Base-by-base conservation (phyloP, 2,329 filamentous ascomycete species). In the Pezicula radicicola region DNA sequence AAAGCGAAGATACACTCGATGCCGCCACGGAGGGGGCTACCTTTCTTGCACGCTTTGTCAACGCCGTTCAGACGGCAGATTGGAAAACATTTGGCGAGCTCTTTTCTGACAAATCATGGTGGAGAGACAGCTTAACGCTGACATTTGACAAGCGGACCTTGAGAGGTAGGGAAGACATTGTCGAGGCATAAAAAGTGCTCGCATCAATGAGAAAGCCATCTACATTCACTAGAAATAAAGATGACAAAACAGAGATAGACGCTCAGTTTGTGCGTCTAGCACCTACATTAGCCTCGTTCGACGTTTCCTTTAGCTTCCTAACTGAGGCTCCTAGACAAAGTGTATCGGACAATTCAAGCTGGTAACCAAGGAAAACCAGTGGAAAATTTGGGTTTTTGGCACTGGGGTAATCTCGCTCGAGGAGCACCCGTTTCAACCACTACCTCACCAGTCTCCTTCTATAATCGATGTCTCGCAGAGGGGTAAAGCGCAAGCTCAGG, bases 131-230 rank as follows among this genome's bases (percentile, higher is more conserved):
- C 19, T 9, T 47, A 18, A 47, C 45, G 8, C 27, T 47, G 8
- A 47, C 45, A 18, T 47, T 47, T 21, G 45, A 47, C 21, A 47
- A 47, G 8, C 45, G 45, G 7, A 47, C 45, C n/a, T 37, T 47
- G 16, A 18, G 19, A 2, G 45, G 45, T 6, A 30, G 21, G 45
- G 1, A 47, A 19, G 19, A 18, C 27, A 35, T 47, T 10, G 30
- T 37, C 2, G 19, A 47, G 27, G 45, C 45, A 13, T 47, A 16
- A 16, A 47, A 47, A 16, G 30, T 7, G 5, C 45, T 47, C 9
- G 41, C 45, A 18, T 37, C 8, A 5, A 47, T 16, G 8, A 30
- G 45, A 18, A 39, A 47, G n/a, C 45, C 45, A 37, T 36, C 45
- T 8, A n/a, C 6, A 28, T 47, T 47, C 35, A 37, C 6, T 37